phyloP scores from a whole-genome alignment of 2,329 filamentous ascomycete species.

The Colletotrichum eleusines region DNA sequence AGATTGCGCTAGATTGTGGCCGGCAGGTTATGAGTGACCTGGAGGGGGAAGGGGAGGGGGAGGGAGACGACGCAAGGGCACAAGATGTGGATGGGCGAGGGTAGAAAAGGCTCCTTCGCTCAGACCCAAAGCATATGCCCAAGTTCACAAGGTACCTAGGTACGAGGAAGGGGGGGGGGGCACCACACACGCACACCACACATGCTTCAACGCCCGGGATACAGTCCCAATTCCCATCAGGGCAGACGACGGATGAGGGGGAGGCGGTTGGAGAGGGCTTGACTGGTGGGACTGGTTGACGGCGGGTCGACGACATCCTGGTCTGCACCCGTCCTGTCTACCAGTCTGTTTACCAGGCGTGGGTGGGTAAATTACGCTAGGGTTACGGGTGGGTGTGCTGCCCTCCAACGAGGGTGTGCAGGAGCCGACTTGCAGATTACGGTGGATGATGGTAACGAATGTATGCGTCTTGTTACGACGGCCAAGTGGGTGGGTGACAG shows the following conservation, averaged over 20 bases:
- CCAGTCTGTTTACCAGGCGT: slow-evolving; percentile 29
- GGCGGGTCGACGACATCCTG: slow-evolving; percentile 22
- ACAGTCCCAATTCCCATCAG: slow-evolving; percentile 32
- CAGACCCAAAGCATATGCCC: slow-evolving; percentile 28
- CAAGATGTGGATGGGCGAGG: slow-evolving; percentile 36
- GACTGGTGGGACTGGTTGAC: slow-evolving; percentile 36
- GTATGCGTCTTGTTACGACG: slow-evolving; percentile 4
- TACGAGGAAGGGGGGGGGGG: neutral
- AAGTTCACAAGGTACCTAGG: slow-evolving; percentile 36
- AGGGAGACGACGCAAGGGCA: slow-evolving; percentile 19
- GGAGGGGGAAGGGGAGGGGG: slow-evolving; percentile 33
- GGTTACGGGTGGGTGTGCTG: slow-evolving; percentile 39
- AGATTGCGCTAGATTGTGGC: slow-evolving; percentile 36
- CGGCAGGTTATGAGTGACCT: slow-evolving; percentile 27
- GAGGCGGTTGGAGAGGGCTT: slow-evolving; percentile 34
- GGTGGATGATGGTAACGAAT: slow-evolving; percentile 1
- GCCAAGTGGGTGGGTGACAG: neutral
- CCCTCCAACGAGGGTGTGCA: slow-evolving; percentile 35
- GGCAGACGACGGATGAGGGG: slow-evolving; percentile 30
- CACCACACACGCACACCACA: slow-evolving; percentile 11
- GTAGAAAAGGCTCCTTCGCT: slow-evolving; percentile 42
- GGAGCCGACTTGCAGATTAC: slow-evolving; percentile 11
- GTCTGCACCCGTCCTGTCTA: slow-evolving; percentile 28
- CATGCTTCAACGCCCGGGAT: slow-evolving; percentile 37
- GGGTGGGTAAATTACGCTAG: slow-evolving; percentile 38